Base-by-base conservation (phyloP, 2,329 filamentous ascomycete species). In the Colletotrichum theobromicola region DNA sequence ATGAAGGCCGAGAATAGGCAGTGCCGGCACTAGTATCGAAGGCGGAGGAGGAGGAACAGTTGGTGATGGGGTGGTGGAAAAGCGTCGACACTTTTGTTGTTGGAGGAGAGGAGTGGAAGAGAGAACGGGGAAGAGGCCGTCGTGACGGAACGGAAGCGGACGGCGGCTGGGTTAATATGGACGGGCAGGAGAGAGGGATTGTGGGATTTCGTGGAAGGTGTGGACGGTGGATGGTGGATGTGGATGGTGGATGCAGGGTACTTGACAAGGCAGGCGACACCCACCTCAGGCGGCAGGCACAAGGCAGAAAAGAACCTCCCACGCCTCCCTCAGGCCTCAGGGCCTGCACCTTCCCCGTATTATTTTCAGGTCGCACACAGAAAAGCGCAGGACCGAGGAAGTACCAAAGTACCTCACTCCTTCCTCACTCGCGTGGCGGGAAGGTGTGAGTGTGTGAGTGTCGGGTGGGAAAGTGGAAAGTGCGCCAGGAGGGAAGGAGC, bases 141-240 rank as follows among this genome's bases (percentile, higher is more conserved):
- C 72, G 58, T 50, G 72, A 72, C 16, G 66, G 61, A 9, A 53
- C 24, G 28, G 62, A 67, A 9, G 72, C 69, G 72, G 72, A 64
- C 55, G 72, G 70, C 28, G 34, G 72, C 68, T 71, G 72, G 72
- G 68, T 74, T 74, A 74, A 67, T 72, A 74, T 71, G 71, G 71
- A 70, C 37, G 66, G 66, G 32, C n/a, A 67, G 10, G 58, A 57
- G 68, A 66, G 68, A 57, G 55, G 72, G 61, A 46, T 68, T 68
- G 35, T 60, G 53, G 66, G 55, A 61, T 50, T 50, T 50, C 42
- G n/a, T 50, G 42, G 42, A 50, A 50, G 42, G 42, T 50, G 42
- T 50, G n/a, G 42, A 50, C 42, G 42, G 42, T 50, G 42, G n/a
- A n/a, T n/a, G n/a, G 32, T 18, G 58, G 37, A 53, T 50, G 42